Evolutionary conservation across 306 rosid species (phyloP), one percentile per base, ranked within the genome.

Genomic region (Heteromeles arbutifolia): DNA sequence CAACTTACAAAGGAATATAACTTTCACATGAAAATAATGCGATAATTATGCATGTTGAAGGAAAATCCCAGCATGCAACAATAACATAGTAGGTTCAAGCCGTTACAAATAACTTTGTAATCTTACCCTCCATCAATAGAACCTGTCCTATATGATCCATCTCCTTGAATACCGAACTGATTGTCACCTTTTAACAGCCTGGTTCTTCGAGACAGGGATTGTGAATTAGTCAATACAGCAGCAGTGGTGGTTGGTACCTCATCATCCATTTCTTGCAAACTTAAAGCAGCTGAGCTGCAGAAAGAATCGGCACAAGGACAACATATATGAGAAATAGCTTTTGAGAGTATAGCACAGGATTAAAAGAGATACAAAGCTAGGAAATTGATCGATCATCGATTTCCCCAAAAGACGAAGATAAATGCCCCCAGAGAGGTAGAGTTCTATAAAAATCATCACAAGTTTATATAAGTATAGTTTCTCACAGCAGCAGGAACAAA

Each of bases 181-280:
- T 29, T 87, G 85, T 92, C 98, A 69, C 96, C 99, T 82, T 90
- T 92, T 72, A 90, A 74, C 74, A 67, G 83, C 84, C 93, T 90
- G 44, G 98, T 96, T 89, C 99, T 96, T 83, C 99, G 92, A 84
- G 99, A 96, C 77, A 86, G 84, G 67, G 98, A 68, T 75, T 90
- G 99, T 31, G 97, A 88, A 84, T 81, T 87, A 81, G 87, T 86
- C 77, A 87, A 86, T 77, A 88, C 89, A 78, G 83, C 79, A 77
- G 98, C 96, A 56, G 95, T 87, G 83, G 96, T 86, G 80, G 93
- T 96, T 59, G 94, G 94, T 48, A 92, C 83, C 48, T 96, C 99
- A 11, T 96, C 92, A 31, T 92, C 98, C 83, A 78, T 92, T 81
- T 89, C 99, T 78, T 82, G 86, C 79, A 85, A 78, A 73, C 76